Base-by-base conservation (phyloP, 768 basidiomycete genomes). In the Lentinula guzmanii region DNA sequence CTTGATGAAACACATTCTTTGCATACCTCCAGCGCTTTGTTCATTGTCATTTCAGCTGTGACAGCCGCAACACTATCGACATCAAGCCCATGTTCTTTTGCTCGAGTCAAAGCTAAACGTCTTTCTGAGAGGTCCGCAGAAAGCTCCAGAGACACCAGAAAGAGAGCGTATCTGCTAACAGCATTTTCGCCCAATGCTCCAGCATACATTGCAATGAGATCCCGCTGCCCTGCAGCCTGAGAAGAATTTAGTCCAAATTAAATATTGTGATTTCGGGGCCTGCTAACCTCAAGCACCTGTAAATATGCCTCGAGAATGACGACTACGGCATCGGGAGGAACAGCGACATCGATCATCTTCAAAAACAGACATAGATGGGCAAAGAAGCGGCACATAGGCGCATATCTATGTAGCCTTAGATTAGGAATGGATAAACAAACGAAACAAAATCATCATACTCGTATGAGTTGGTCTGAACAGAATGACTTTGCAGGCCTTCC, bases 181-280 rank as follows among this genome's bases (percentile, higher is more conserved):
- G 94, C 94, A 64, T 93, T 93, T 67, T 93, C 89, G 5, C 94
- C 91, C 21, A 98, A 76, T 33, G 92, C 91, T 13, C 91, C 86
- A 5, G 94, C 94, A 71, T 99, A 98, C 79, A 97, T 85, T 0
- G 96, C 95, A 11, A 98, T 94, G 16, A 98, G 81, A 45, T 90
- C 85, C 37, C 91, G 82, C 72, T 95, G 81, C 16, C 90, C 91
- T 16, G 91, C 89, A 45, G 79, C 77, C 87, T 90, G 65, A 57
- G 58, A 53, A 33, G 52, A 39, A 39, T 2, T 51, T 15, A 28
- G 55, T 50, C 10, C 58, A n/a, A 6, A 42, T n/a, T 56, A 21
- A 37, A 9, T 33, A 8, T 54, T 46, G 60, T 18, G 33, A 39
- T 8, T 10, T 18, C 1, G 5, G 37, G 45, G 65, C 81, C 51